These are phyloP conservation scores for Botryotinia convoluta DNA, from an alignment of 2,329 filamentous ascomycete species.

Conservation along the genomic window DNA sequence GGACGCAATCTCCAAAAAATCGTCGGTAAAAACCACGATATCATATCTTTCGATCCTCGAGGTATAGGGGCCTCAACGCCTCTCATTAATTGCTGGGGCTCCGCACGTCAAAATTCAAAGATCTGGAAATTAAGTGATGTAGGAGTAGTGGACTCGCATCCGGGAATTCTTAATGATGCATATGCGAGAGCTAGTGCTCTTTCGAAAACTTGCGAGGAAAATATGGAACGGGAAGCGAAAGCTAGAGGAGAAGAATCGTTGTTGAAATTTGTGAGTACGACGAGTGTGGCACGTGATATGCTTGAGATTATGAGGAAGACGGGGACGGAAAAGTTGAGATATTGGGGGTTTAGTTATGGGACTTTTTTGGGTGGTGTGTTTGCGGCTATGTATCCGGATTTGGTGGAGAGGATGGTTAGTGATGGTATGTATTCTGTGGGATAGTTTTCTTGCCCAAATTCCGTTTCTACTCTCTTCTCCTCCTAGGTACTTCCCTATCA, in stretches of 20 bases:
- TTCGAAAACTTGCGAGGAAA: conserved; percentile 41
- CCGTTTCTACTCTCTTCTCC: neutral
- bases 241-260: conserved; percentile 8
- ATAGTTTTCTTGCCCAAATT: neutral
- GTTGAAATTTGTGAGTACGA: conserved; percentile 30
- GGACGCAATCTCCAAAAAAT: conserved; percentile 43
- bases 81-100: conserved; percentile 48
- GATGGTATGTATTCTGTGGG: conserved; percentile 25
- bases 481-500: neutral
- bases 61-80: conserved; percentile 49
- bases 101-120: conserved; percentile 42
- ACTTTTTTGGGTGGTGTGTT: conserved; percentile 46
- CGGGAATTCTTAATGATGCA: conserved; percentile 47
- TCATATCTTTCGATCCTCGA: conserved; percentile 52
- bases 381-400: conserved; percentile 44
- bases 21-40: conserved; percentile 47
- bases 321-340: conserved; percentile 42
- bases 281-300: conserved; percentile 39
- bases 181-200: conserved; percentile 46
- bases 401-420: conserved; percentile 43
- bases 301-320: conserved; percentile 37
- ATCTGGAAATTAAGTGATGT: conserved; percentile 48
- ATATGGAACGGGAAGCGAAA: neutral
- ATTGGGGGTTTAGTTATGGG: conserved; percentile 52
- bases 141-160: conserved; percentile 46